phyloP scores from a whole-genome alignment of 2,329 filamentous ascomycete genomes.

The Curvularia hawaiiensis region DNA sequence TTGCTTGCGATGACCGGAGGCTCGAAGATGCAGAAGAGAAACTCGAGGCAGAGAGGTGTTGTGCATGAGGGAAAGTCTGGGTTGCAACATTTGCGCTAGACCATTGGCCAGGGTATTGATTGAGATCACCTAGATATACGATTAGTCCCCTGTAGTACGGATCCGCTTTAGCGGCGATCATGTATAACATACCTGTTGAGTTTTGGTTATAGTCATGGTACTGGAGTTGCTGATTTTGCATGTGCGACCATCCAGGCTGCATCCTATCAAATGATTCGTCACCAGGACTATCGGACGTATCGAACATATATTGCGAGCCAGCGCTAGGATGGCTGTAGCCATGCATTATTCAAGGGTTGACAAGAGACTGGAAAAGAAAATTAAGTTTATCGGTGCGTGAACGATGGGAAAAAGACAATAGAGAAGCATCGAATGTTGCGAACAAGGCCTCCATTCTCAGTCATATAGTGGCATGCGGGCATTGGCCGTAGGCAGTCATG shows the following conservation, averaged over 20 bases:
- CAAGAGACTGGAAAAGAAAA: not conserved
- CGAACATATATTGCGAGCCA: constrained; percentile 17
- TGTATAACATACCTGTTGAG: not conserved
- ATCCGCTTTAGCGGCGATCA: too few relatives aligned
- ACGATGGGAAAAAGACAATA: not conserved
- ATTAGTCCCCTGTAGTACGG: not conserved
- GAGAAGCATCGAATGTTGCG: not conserved
- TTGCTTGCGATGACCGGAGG: constrained; percentile 25
- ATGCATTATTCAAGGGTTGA: constrained; percentile 16
- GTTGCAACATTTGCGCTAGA: constrained; percentile 3
- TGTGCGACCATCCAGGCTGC: not conserved
- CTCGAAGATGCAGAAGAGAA: constrained; percentile 25
- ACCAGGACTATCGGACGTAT: not conserved
- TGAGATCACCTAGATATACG: constrained; percentile 13
- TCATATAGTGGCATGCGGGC: constrained; percentile 3
- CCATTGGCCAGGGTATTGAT: constrained; percentile 16
- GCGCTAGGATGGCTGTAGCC: constrained; percentile 12
- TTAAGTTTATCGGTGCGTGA: not conserved
- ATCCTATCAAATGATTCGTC: not conserved
- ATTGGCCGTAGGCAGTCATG: constrained; percentile 2
- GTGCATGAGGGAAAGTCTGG: constrained; percentile 16
- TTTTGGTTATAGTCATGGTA: not conserved
- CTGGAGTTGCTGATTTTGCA: not conserved
- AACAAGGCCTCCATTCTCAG: not conserved
- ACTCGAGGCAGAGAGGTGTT: constrained; percentile 27